Base-by-base conservation (phyloP, 768 basidiomycete genomes). In the Amanita subjunquillea region DNA sequence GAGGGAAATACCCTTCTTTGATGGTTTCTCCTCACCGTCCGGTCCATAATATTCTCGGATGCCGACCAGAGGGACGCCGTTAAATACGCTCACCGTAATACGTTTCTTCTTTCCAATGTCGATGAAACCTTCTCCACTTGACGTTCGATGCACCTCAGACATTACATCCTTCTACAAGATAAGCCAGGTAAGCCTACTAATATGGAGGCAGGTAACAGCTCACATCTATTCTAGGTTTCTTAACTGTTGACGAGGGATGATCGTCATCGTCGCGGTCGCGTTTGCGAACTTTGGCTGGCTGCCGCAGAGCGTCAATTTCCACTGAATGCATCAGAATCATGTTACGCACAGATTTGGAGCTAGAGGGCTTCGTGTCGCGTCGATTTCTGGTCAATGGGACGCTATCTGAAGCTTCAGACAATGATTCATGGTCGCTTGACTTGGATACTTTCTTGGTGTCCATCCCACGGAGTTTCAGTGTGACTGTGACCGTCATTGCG, bases 1-100 rank as follows among this genome's bases (percentile, higher is more conserved):
- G 25, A 91, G 70, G 0, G 83, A 76, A 48, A 91, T 85, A 7
- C 87, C 89, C 59, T 90, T 91, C 65, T 88, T 91, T 0, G 87
- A 86, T 0, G 89, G 88, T 56, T 84, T 87, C 57, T 78, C 73
- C 4, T 82, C 79, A 1, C 76, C 66, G 6, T 67, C 70, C 39
- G 60, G 68, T 20, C 66, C 62, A 49, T 85, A 91, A 58, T 75
- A 91, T 62, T 91, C 86, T 38, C 88, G 79, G 50, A 91, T 87
- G 59, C 90, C 85, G 23, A 90, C 63, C 40, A 80, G 68, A 3
- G 74, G 60, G 1, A 65, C 70, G 6, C 82, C 84, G 73, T 75
- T 72, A 65, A 71, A 73, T 37, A 56, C 57, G 34, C 67, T 58
- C 43, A 87, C 79, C 2, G 82, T 76, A 2, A 72, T 84, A 4